phyloP scores from a whole-genome alignment of 2,329 filamentous ascomycete genomes.

The Aspergillus fumigatus region DNA sequence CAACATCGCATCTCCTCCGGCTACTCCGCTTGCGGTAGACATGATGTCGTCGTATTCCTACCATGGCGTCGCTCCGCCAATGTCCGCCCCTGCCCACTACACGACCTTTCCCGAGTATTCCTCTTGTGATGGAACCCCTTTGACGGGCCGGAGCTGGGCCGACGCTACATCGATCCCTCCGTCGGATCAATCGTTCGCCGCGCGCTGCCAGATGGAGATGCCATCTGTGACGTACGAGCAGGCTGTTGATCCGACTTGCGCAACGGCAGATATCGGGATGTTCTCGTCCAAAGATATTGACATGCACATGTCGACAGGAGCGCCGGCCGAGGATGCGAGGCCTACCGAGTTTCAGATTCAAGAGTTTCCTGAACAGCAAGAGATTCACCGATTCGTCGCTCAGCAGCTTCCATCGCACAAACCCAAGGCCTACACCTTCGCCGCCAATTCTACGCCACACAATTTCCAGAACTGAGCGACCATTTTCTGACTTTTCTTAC shows the following conservation, averaged over 20 bases:
- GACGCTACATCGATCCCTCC: conserved; percentile 38
- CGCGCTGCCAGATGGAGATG: conserved; percentile 30
- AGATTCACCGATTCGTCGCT: conserved; percentile 39
- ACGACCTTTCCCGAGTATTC: conserved; percentile 41
- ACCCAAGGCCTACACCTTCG: conserved; percentile 41
- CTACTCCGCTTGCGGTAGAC: conserved; percentile 38
- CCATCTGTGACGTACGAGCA: conserved; percentile 37
- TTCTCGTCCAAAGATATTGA: conserved; percentile 30
- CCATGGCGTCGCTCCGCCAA: conserved; percentile 33
- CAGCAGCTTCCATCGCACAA: conserved; percentile 39
- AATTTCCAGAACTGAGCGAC: conserved; percentile 22
- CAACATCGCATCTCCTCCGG: conserved; percentile 41
- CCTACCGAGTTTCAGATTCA: conserved; percentile 41
- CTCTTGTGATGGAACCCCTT: conserved; percentile 32
- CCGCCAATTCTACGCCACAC: conserved; percentile 38
- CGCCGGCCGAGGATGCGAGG: conserved; percentile 27
- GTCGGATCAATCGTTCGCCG: conserved; percentile 35
- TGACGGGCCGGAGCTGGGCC: conserved; percentile 40
- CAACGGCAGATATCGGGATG: conserved; percentile 27
- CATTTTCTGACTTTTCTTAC: neutral
- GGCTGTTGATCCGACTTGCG: conserved; percentile 25
- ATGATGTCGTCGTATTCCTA: conserved; percentile 37
- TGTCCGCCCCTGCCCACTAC: conserved; percentile 43
- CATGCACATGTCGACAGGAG: conserved; percentile 20
- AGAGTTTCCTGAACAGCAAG: conserved; percentile 42